Evolutionary conservation across 1,139 yeast genomes (phyloP).

Genomic region (Geotrichum histeridarum): DNA sequence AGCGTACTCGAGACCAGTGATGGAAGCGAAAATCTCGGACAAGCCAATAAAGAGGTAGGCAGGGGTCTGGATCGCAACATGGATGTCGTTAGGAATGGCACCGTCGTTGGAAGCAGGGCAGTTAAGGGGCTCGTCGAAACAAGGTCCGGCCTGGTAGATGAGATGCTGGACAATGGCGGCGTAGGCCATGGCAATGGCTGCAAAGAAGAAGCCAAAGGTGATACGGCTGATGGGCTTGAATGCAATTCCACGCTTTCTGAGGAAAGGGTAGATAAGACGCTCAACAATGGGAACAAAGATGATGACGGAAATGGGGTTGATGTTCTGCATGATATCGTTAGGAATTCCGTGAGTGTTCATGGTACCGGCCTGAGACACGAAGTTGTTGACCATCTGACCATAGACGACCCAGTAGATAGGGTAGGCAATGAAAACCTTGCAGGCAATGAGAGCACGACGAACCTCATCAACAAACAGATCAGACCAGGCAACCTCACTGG

Average conservation of each 20-base stretch:
- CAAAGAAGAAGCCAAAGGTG: conserved; percentile 67
- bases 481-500: conserved; percentile 48
- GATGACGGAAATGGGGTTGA: conserved; percentile 58
- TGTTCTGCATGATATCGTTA: conserved; percentile 59
- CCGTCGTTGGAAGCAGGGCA: conserved; percentile 38
- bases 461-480: conserved; percentile 63
- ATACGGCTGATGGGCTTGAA: conserved; percentile 62
- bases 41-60: conserved; percentile 58
- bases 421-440: conserved; percentile 58
- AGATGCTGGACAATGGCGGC: conserved; percentile 77
- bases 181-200: conserved; percentile 63
- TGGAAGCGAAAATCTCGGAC: conserved; percentile 60
- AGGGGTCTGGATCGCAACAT: conserved; percentile 60
- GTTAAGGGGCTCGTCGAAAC: conserved; percentile 56
- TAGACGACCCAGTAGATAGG: conserved; percentile 66
- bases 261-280: conserved; percentile 49
- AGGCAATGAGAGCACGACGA: conserved; percentile 52
- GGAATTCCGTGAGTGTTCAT: conserved; percentile 63
- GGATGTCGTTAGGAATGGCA: conserved; percentile 47
- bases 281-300: conserved; percentile 60
- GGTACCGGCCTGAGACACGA: conserved; percentile 59
- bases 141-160: conserved; percentile 71
- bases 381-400: conserved; percentile 62
- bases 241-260: conserved; percentile 45
- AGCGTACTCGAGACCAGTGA: conserved; percentile 65